Conservation (phyloP, 208 protist species). For the Trypanosoma congolense region DNA sequence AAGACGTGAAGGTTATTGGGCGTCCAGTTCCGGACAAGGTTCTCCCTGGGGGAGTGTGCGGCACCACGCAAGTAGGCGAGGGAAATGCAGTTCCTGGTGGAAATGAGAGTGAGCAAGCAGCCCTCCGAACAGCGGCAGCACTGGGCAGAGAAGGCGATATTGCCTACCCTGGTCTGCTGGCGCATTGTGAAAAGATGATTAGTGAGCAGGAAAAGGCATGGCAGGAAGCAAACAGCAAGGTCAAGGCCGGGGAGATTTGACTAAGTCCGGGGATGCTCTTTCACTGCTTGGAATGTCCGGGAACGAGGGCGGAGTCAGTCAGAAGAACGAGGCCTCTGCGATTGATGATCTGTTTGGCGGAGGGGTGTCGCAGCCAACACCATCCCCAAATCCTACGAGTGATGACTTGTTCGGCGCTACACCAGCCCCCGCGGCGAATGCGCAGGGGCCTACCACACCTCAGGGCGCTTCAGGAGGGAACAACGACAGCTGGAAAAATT, state of each 20-base stretch:
- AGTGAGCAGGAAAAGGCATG: conserved; percentile 72
- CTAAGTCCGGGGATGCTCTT: neutral
- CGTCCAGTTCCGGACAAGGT: conserved; percentile 51
- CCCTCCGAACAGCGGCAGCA: conserved; percentile 51
- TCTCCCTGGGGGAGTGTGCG: conserved; percentile 26
- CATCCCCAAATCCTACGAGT: neutral
- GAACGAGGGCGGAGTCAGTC: conserved; percentile 1
- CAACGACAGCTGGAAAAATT: conserved; percentile 16
- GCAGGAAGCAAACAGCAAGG: conserved; percentile 31
- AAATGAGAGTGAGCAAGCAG: conserved; percentile 22
- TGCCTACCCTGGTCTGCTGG: conserved; percentile 49
- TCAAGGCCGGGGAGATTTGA: neutral
- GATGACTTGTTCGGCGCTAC: neutral
- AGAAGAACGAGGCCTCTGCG: neutral
- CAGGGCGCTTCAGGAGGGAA: neutral
- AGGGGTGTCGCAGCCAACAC: neutral
- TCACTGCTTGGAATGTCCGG: neutral
- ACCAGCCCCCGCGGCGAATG: neutral
- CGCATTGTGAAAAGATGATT: conserved; percentile 51
- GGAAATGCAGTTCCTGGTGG: neutral
- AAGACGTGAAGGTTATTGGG: conserved; percentile 78
- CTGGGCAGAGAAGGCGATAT: conserved; percentile 42
- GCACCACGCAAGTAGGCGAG: neutral
- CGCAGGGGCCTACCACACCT: neutral
- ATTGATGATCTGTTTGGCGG: neutral